A percentile compares a stretch with the other conserved stretches of the same genome.
Evolutionary conservation across 495 filamentous ascomycete species (phyloP).

Genomic region (Penicillium pulvis): DNA sequence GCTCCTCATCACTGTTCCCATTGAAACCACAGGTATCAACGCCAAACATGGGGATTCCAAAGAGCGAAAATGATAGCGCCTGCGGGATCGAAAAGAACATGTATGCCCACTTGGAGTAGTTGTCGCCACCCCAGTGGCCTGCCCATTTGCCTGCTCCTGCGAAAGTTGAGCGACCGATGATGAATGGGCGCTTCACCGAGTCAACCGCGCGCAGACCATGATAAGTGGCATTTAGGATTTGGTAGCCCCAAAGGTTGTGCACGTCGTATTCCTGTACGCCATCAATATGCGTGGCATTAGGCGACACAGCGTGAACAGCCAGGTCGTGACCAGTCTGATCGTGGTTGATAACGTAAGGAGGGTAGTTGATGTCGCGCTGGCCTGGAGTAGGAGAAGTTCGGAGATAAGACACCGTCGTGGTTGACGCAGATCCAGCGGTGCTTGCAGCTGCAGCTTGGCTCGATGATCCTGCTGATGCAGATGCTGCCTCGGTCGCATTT

Average conservation of each 20-base stretch:
- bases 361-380: slow-evolving; percentile 73
- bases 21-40: slow-evolving; percentile 81
- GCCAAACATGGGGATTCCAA: slow-evolving; percentile 88
- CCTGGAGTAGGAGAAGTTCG: slow-evolving; percentile 68
- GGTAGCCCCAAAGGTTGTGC: slow-evolving; percentile 75
- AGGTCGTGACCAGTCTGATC: slow-evolving; percentile 68
- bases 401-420: slow-evolving; percentile 53
- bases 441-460: slow-evolving; percentile 49
- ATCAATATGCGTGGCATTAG: slow-evolving; percentile 77
- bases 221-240: slow-evolving; percentile 80
- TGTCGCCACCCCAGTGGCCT: slow-evolving; percentile 90
- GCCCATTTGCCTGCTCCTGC: slow-evolving; percentile 78
- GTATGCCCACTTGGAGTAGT: slow-evolving; percentile 65
- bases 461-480: slow-evolving; percentile 54
- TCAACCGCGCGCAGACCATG: slow-evolving; percentile 65
- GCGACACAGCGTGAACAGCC: slow-evolving; percentile 69
- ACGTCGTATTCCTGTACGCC: slow-evolving; percentile 78
- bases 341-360: slow-evolving; percentile 82
- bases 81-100: slow-evolving; percentile 83
- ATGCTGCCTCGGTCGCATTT: slow-evolving; percentile 68
- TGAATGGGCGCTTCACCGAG: slow-evolving; percentile 74
- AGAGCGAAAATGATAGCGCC: slow-evolving; percentile 76
- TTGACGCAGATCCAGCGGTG: slow-evolving; percentile 33
- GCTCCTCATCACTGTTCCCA: slow-evolving; percentile 69
- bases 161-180: slow-evolving; percentile 84